Base-by-base conservation (phyloP, 176 grass and related monocot genomes). In the Hordeum marinum region DNA sequence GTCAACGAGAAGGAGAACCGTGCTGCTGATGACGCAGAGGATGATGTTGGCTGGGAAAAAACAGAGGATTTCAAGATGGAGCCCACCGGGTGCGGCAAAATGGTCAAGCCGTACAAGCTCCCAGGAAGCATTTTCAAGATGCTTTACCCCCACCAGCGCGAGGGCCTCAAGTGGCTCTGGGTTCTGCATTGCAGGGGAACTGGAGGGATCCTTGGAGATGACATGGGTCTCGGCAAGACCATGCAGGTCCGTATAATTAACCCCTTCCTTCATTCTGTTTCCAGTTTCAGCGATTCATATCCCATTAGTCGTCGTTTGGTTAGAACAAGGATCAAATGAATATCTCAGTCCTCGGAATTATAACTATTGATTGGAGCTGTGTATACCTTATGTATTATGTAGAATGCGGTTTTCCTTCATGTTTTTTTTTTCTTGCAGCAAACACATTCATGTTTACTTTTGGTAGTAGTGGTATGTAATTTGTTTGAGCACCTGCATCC, bases 141-240 rank as follows among this genome's bases (percentile, higher is more conserved):
- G 82, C 84, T 98, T 39, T 98, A 92, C 50, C 81, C 78, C 6
- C 93, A 98, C 48, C 96, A 98, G 74, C 83, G 81, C 21, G 96
- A 94, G 31, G 96, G 96, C 29, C 87, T 98, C 81, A 88, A 72
- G 27, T 98, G 93, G 93, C 88, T 95, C 54, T 98, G 96, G 96
- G 67, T 86, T 21, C 86, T 94, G 54, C 93, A 95, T 63, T 98
- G 96, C 75, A 90, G 83, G 80, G 68, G 83, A 6, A 91, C 90
- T 0, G 96, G 96, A 76, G 96, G 96, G 6, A 92, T 98, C 75
- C 86, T 98, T 6, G 96, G 96, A 40, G 96, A 98, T 80, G 96
- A 95, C 62, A 98, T 98, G 96, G 96, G 96, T 0, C 90, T 98
- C 11, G 93, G 93, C 72, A 98, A 98, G 91, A 98, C 93, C 12